A percentile compares a stretch with the other conserved stretches of the same genome.
phyloP scores from a whole-genome alignment of 352 stramenopile species.

The Globisporangium uncinulatum region DNA sequence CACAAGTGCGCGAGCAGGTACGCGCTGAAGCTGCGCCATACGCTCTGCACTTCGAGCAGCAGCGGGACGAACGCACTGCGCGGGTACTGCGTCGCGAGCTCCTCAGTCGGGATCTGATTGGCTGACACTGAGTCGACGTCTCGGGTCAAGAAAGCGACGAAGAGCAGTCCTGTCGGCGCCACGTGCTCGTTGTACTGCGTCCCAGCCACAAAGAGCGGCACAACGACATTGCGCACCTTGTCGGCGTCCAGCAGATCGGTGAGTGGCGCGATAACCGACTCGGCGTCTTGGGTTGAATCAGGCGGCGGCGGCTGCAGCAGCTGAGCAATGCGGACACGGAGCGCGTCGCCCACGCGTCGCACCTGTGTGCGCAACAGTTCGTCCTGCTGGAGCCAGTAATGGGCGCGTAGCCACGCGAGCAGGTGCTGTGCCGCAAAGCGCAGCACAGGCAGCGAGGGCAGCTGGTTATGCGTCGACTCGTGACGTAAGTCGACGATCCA shows the following conservation, averaged over 20 bases:
- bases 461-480: slow-evolving; percentile 90
- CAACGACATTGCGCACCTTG: slow-evolving; percentile 46
- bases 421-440: slow-evolving; percentile 83
- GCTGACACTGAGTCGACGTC: no score
- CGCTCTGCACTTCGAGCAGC: slow-evolving; percentile 43
- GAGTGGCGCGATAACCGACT: slow-evolving; percentile 1
- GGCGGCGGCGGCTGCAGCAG: no score
- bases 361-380: slow-evolving; percentile 41
- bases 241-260: slow-evolving; percentile 33
- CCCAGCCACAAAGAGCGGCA: slow-evolving; percentile 59
- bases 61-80: slow-evolving; percentile 31
- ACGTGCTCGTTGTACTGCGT: slow-evolving; percentile 47
- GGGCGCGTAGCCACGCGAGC: slow-evolving; percentile 79
- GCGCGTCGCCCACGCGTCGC: slow-evolving; percentile 27
- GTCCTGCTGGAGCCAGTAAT: slow-evolving; percentile 87
- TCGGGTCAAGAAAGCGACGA: slow-evolving; percentile 15
- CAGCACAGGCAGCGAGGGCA: slow-evolving; percentile 87
- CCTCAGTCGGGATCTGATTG: background rate
- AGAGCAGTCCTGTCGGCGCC: slow-evolving; percentile 37
- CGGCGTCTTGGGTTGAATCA: no score
- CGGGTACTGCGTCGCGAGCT: slow-evolving; percentile 17
- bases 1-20: slow-evolving; percentile 45
- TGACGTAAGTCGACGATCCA: slow-evolving; percentile 94
- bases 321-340: slow-evolving; percentile 24
- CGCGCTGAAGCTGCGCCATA: slow-evolving; percentile 47